Evolutionary conservation across 345 rosid genomes (phyloP).

Genomic region (Cardamine resedifolia): DNA sequence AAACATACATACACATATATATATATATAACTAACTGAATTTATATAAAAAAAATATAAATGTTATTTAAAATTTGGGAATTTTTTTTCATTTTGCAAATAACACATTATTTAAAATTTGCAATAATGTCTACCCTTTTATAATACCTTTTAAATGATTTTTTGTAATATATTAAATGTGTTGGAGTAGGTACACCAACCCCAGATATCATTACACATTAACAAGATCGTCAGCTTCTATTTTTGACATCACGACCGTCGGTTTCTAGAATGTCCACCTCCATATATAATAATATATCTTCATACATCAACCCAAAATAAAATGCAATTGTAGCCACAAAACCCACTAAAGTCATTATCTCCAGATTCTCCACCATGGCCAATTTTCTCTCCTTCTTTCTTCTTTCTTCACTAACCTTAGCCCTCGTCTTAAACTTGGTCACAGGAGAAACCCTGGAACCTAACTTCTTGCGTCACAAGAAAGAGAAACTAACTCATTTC

Average conservation of each 20-base stretch:
- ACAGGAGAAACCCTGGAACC: slow-evolving; percentile 35
- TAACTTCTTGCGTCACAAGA: slow-evolving; percentile 33
- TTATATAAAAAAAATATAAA: too few species aligned
- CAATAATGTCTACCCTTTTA: background rate
- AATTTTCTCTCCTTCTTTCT: slow-evolving; percentile 13
- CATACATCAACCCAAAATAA: background rate
- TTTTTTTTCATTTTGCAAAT: too few species aligned
- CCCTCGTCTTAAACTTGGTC: background rate
- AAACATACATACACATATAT: too few species aligned
- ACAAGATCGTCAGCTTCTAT: background rate
- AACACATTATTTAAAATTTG: too few species aligned
- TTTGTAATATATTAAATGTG: background rate
- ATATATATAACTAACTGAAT: too few species aligned
- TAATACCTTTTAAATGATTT: background rate
- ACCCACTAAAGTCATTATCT: background rate
- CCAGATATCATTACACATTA: slow-evolving; percentile 10
- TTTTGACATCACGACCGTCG: background rate
- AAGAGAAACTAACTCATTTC: slow-evolving; percentile 63
- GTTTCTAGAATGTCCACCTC: slow-evolving; percentile 12
- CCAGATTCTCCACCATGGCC: slow-evolving; percentile 25
- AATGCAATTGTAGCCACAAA: slow-evolving; percentile 13
- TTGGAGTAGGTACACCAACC: slow-evolving; percentile 29
- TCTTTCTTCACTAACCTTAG: slow-evolving; percentile 8
- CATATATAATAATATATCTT: background rate
- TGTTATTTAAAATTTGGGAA: background rate